Base-by-base conservation (phyloP, 2,329 filamentous ascomycete species). In the Myriosclerotinia scirpicola region DNA sequence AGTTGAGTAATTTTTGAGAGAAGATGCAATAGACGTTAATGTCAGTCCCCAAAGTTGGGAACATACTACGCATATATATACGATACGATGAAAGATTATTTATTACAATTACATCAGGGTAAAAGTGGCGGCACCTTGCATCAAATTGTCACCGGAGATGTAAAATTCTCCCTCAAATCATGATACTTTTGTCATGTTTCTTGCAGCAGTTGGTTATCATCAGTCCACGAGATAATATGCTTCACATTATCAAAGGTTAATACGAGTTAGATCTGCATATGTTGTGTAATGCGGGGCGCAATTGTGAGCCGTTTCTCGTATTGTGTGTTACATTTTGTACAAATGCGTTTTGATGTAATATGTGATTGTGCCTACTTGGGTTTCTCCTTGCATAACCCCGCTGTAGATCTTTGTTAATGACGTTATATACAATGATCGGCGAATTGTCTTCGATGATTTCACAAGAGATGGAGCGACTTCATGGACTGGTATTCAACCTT, bases 351-450 rank as follows among this genome's bases (percentile, higher is more conserved):
- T 60, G 26, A 48, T 48, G 42, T 59, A 5, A 30, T 30, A 22
- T 44, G n/a, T 50, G 20, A 50, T 26, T 12, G 14, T 50, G 12
- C 2, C 14, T 11, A 50, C 8, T 34, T 36, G 20, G 14, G 20
- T 22, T 38, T 17, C 44, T 50, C 30, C 44, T 60, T 50, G 15
- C 58, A 8, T 50, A n/a, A 46, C 42, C 26, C 56, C 58, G 30
- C 44, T 38, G 44, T 20, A 50, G 58, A 50, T 50, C 58, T 48
- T 22, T 58, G 22, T 44, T 2, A 9, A 59, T 48, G 56, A 50
- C 20, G 42, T 11, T 60, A 30, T 7, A 22, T 36, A 22, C 2
- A 22, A 26, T 3, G 34, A 36, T 36, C 44, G 30, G 15, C 34
- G 22, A 11, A 14, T 50, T 26, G 14, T 38, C 34, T 38, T 38